These are phyloP conservation scores for Omphalea diandra DNA, from an alignment of 441 rosid genomes.

Conservation along the genomic window DNA sequence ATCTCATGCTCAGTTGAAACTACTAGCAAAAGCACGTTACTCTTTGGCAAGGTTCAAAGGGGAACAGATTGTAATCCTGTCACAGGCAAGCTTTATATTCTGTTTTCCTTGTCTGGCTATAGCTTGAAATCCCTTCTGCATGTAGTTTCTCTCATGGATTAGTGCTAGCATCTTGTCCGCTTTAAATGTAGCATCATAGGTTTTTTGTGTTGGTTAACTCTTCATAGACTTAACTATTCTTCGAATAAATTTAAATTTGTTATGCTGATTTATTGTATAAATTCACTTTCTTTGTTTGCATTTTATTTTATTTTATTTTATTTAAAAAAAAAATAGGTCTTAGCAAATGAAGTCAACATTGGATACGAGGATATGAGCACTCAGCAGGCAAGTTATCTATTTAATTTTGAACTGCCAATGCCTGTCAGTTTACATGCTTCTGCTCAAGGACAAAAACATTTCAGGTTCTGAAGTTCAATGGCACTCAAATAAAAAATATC, in stretches of 20 bases:
- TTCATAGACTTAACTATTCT: not conserved
- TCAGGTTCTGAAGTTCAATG: conserved; percentile 82
- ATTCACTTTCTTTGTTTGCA: not conserved
- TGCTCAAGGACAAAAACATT: conserved; percentile 13
- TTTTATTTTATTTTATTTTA: not conserved
- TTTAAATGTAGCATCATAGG: not conserved
- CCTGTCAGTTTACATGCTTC: not conserved
- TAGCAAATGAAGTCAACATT: conserved; percentile 86
- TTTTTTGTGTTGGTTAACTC: not conserved
- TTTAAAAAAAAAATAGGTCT: too few relatives aligned
- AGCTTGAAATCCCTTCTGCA: not conserved
- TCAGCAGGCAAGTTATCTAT: conserved; percentile 57
- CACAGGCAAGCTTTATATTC: conserved; percentile 88
- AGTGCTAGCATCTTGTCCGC: not conserved
- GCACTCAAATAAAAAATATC: conserved; percentile 69
- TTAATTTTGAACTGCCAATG: not conserved
- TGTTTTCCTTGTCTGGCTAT: too few relatives aligned
- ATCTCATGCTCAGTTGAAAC: conserved; percentile 55
- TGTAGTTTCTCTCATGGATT: not conserved
- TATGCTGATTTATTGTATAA: not conserved
- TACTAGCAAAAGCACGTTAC: conserved; percentile 80
- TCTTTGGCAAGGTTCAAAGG: conserved; percentile 82
- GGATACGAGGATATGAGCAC: conserved; percentile 94
- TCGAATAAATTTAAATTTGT: not conserved
- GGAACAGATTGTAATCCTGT: conserved; percentile 88